Percentiles rank a stretch among this genome's conserved stretches.
phyloP scores from a whole-genome alignment of 441 rosid species.

The Adansonia gregorii region DNA sequence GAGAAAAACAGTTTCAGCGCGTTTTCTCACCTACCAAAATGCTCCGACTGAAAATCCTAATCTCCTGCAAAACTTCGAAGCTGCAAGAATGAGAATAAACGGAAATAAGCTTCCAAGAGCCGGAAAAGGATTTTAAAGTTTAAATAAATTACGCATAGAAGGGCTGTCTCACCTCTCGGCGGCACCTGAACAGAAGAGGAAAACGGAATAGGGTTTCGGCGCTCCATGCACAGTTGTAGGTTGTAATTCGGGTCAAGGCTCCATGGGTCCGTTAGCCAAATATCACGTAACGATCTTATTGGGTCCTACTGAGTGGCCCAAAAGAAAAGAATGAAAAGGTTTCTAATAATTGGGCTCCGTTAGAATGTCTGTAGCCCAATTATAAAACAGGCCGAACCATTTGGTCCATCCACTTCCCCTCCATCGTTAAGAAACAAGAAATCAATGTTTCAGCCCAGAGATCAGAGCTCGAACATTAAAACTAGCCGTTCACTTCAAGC shows the following conservation, averaged over 20 bases:
- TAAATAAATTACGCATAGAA: background rate
- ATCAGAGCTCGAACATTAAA: too few relatives aligned
- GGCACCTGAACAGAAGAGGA: background rate
- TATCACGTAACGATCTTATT: background rate
- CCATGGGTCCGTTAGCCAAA: background rate
- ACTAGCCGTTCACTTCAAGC: too few relatives aligned
- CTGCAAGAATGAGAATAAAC: background rate
- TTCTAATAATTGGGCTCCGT: background rate
- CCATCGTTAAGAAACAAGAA: too few relatives aligned
- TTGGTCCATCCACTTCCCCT: too few relatives aligned
- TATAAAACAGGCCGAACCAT: background rate
- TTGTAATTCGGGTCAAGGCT: background rate
- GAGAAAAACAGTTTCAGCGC: background rate
- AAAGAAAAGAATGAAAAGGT: background rate
- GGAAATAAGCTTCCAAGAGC: background rate
- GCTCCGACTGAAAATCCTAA: background rate
- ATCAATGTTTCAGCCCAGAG: too few relatives aligned
- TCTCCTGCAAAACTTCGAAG: background rate
- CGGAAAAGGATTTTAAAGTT: background rate
- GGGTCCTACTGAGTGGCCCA: background rate
- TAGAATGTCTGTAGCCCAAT: background rate
- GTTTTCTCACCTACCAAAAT: constrained; percentile 26
- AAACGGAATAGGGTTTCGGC: background rate
- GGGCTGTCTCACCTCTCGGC: background rate
- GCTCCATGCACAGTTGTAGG: background rate